Conservation (phyloP, 495 filamentous ascomycete species). For the Penicillium tannophilum region DNA sequence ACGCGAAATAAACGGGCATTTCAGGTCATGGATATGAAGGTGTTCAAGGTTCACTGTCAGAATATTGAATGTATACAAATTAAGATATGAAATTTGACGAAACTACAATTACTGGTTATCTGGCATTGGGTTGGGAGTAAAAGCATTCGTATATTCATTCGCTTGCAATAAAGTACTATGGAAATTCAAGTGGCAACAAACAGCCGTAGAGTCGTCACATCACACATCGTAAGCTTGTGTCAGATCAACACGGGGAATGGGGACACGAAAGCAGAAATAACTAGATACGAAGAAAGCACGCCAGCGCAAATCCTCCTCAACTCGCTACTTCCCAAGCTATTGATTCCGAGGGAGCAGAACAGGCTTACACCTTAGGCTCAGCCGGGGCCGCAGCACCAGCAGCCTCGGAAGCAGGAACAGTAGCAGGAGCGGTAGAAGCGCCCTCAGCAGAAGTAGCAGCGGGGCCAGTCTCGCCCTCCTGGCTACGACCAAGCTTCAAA, state of each 20-base stretch:
- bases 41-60: no score
- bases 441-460: constrained; percentile 24
- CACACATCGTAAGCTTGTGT: constrained; percentile 2
- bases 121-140: neutral
- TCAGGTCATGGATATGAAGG: no score
- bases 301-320: constrained; percentile 3
- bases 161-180: neutral
- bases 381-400: constrained; percentile 32
- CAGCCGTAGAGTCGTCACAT: neutral
- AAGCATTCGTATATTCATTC: neutral
- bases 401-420: constrained; percentile 27
- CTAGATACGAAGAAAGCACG: constrained; percentile 4
- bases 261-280: constrained; percentile 3
- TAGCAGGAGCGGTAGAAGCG: constrained; percentile 18
- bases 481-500: constrained; percentile 72
- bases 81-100: neutral
- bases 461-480: constrained; percentile 40
- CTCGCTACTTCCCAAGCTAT: neutral
- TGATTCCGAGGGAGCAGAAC: neutral
- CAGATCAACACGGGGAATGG: neutral
- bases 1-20: constrained; percentile 17
- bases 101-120: neutral
- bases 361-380: constrained; percentile 34
- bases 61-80: neutral
- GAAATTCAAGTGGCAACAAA: neutral